Base-by-base conservation (phyloP, 1,139 yeast genomes). In the Hyphopichia pseudoburtonii region DNA sequence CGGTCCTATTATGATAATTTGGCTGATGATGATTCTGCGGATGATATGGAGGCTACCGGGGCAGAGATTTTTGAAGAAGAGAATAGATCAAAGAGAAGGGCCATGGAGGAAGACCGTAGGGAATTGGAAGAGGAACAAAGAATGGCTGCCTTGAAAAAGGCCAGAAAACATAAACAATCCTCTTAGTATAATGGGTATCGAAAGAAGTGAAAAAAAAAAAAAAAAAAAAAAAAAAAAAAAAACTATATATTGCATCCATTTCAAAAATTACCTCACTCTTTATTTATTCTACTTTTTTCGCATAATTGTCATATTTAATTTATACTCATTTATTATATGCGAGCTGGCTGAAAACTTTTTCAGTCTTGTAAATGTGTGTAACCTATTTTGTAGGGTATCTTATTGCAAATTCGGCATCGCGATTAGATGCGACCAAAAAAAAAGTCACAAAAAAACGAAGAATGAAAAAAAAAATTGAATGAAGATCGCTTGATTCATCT, bases 21-120 rank as follows among this genome's bases (percentile, higher is more conserved):
- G 43, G 80, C 75, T 40, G 56, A 55, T 33, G 71, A 75, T 35
- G 82, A 80, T 39, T 73, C 74, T 25, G n/a, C n/a, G n/a, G 87
- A 82, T 42, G 95, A 86, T 52, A 90, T 90, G 97, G 97, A 90
- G 55, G 96, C 96, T 6, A 84, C 94, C 1, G 97, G 96, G 16
- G 82, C 82, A 21, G 96, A 90, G 48, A 79, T 90, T 28, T 64
- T 88, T 30, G 86, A 78, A 37, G 97, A 90, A 54, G 97, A 90
- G 58, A 74, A 66, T 46, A 59, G 76, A 30, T 83, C 96, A 4
- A 70, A 80, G 35, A 67, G 64, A 11, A 56, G 51, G 19, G 95
- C 89, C 0, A 73, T 74, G 47, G 46, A 69, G 32, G 96, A 86
- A 52, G 95, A 86, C 50, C 67, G 69, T 38, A 62, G 66, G 36